Evolutionary conservation across 345 rosid genomes (phyloP).

Genomic region (Erucastrum elatum): DNA sequence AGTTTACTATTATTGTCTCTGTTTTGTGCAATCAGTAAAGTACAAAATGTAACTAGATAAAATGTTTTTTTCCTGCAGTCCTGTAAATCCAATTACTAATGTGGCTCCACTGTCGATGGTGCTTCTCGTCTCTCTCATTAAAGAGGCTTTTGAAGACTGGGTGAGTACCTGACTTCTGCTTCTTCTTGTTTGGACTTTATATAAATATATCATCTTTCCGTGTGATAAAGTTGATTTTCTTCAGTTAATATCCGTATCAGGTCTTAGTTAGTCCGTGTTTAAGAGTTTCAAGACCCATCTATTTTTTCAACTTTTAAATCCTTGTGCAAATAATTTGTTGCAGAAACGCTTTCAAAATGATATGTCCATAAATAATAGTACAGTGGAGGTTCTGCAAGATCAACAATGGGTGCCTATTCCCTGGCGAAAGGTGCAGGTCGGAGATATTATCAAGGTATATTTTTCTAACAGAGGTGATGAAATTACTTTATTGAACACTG

Average conservation of each 20-base stretch:
- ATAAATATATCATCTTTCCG: background rate
- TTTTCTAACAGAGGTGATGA: constrained; percentile 3
- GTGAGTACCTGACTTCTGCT: constrained; percentile 45
- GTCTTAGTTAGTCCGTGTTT: background rate
- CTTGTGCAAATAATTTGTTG: constrained; percentile 34
- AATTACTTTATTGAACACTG: background rate
- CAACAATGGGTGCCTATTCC: constrained; percentile 69
- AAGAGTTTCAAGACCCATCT: background rate
- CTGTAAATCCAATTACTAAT: constrained; percentile 89
- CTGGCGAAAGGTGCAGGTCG: constrained; percentile 91
- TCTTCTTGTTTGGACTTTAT: constrained; percentile 1
- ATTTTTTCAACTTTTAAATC: background rate
- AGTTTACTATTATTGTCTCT: background rate
- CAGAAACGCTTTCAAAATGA: constrained; percentile 95
- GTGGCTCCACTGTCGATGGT: constrained; percentile 81
- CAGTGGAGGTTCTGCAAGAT: constrained; percentile 73
- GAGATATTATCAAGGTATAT: constrained; percentile 72
- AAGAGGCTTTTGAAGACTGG: constrained; percentile 97
- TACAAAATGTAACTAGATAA: constrained; percentile 55
- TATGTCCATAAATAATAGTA: constrained; percentile 72
- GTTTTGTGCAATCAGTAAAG: background rate
- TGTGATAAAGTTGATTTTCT: background rate
- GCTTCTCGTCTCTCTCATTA: constrained; percentile 85
- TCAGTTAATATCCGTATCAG: background rate
- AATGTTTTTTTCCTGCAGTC: constrained; percentile 60